phyloP scores from a whole-genome alignment of 116 monocot species.

The Papilionanthe hybrid region DNA sequence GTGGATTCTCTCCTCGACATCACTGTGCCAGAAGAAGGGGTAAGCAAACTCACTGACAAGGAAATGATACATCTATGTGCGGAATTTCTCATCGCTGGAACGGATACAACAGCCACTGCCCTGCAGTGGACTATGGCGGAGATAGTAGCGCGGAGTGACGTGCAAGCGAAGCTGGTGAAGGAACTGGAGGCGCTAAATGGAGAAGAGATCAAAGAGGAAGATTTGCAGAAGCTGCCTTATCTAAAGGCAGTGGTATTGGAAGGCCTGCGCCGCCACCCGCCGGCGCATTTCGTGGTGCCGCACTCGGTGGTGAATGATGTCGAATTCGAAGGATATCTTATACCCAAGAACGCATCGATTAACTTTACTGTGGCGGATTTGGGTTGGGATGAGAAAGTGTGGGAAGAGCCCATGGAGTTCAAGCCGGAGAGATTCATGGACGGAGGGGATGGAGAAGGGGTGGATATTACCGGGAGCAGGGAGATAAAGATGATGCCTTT shows the following conservation, averaged over 20 bases:
- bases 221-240: constrained; percentile 8
- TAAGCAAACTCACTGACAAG: neutral
- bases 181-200: constrained; percentile 1
- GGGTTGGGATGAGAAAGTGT: constrained; percentile 14
- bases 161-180: constrained; percentile 9
- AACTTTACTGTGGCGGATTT: constrained; percentile 14
- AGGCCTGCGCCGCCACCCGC: constrained; percentile 6
- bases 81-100: constrained; percentile 3
- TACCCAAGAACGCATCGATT: constrained; percentile 11
- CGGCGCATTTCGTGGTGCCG: constrained; percentile 5
- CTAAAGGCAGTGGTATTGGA: constrained; percentile 14
- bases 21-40: constrained; percentile 12
- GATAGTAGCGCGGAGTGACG: neutral
- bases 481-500: constrained; percentile 26
- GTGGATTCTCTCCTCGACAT: constrained; percentile 20
- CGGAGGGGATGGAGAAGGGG: constrained; percentile 7
- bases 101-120: neutral
- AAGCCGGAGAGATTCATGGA: constrained; percentile 17
- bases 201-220: neutral
- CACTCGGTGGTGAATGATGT: constrained; percentile 11
- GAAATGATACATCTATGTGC: constrained; percentile 5
- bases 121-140: constrained; percentile 21
- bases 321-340: constrained; percentile 9
- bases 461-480: constrained; percentile 13
- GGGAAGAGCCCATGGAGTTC: constrained; percentile 17